Evolutionary conservation across 257 asterid species (phyloP), one percentile per base, ranked within the genome.

Genomic region (Osmanthus fragrans): DNA sequence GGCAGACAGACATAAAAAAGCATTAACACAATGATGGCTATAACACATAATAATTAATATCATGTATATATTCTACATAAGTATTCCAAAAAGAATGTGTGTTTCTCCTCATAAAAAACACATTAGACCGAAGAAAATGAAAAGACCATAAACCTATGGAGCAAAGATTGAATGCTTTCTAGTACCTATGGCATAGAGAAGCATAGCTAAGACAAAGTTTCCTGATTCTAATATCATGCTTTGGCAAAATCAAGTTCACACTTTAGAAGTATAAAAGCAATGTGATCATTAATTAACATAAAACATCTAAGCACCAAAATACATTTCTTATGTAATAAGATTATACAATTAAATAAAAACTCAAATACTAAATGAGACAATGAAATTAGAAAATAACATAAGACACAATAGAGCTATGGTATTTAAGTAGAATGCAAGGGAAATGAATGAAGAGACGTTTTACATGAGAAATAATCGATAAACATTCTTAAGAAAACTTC

Each of bases 1-100:
- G 73, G 25, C 64, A 80, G 69, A 72, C 34, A 10, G 64, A 16
- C n/a, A 51, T 12, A n/a, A 63, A 78, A 23, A 42, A 40, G 33
- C 51, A 66, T 78, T 3, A 80, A 37, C 70, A 81, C 23, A 25
- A 11, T 29, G n/a, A 40, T 4, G 32, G 56, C 73, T 7, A 16
- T n/a, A 34, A 18, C 19, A 40, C 34, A 27, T 8, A 3, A 40
- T 42, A 58, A 23, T 23, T 7, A 60, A 0, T 23, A 21, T 63
- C 68, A 63, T 34, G 3, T 3, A 23, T 18, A 54, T 19, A 19
- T 54, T 5, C 60, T 16, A 7, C 10, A 19, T 19, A 51, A 2
- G 10, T 27, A 1, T 16, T 8, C 29, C 15, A 37, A 69, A 23
- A 69, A 6, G 8, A 2, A n/a, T 11, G 18, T 21, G 5, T 36